Conservation (phyloP, 495 filamentous ascomycete species). For the Penicillium waksmanii region DNA sequence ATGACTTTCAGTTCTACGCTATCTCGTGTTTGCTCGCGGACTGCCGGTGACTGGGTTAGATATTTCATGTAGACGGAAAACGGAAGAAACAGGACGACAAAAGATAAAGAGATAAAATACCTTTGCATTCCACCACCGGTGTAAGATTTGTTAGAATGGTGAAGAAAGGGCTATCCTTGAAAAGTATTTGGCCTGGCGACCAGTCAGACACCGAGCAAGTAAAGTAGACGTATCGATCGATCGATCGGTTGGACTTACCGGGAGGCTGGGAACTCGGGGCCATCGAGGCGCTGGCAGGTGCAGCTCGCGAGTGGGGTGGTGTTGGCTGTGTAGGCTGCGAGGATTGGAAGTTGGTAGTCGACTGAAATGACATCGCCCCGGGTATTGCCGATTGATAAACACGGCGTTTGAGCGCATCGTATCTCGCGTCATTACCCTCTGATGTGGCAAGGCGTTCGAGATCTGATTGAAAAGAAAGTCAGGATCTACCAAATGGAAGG, state of each 20-base stretch:
- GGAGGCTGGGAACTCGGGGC: conserved; percentile 39
- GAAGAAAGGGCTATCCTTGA: conserved; percentile 83
- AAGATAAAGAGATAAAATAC: conserved; percentile 46
- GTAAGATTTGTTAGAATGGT: conserved; percentile 63
- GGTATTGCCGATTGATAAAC: conserved; percentile 40
- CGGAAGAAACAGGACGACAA: background rate
- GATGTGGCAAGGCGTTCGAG: conserved; percentile 41
- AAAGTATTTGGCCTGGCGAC: conserved; percentile 45
- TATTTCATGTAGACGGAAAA: conserved; percentile 20
- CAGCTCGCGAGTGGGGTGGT: conserved; percentile 33
- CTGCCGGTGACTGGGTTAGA: conserved; percentile 32
- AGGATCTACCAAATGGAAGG: conserved; percentile 4
- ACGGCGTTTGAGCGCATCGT: conserved; percentile 36
- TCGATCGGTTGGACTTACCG: conserved; percentile 20
- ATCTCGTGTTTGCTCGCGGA: conserved; percentile 56
- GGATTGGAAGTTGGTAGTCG: conserved; percentile 32
- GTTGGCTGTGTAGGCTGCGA: conserved; percentile 18
- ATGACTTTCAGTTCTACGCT: conserved; percentile 57
- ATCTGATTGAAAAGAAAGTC: conserved; percentile 28
- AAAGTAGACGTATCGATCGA: background rate
- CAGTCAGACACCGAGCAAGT: background rate
- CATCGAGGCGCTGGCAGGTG: conserved; percentile 33
- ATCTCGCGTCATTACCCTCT: conserved; percentile 36
- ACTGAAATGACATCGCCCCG: conserved; percentile 25
- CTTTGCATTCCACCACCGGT: conserved; percentile 64